Evolutionary conservation across 2,329 filamentous ascomycete genomes (phyloP), one percentile per base, ranked within the genome.

Genomic region (Corynespora cassiicola): DNA sequence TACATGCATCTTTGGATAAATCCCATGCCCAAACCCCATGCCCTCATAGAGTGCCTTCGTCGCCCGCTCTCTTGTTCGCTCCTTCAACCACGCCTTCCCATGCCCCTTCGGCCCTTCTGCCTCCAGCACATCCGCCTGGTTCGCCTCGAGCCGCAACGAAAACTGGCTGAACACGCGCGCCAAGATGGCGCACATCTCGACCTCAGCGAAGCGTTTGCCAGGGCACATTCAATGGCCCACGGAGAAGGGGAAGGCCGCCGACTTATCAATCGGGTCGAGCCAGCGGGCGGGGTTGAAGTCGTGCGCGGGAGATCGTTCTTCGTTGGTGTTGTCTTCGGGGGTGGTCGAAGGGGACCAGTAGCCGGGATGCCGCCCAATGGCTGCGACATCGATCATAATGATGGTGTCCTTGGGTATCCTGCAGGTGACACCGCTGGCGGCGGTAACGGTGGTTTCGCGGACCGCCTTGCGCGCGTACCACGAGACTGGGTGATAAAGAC

Each of bases 201-300:
- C 36, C 29, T 47, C 30, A 7, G 42, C 46, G 31, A 52, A 47
- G 12, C 25, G 27, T 27, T 34, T 47, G 5, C 49, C 49, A 1
- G 43, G 46, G 31, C 49, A 50, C 19, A 27, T 32, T 14, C 49
- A 26, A 7, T 11, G 14, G 5, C 46, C 42, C 4, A 24, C 9
- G 11, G 32, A 37, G 19, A 48, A 48, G 1, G 45, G 45, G 9
- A 18, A 45, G 26, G 20, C 35, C n/a, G 16, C 14, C 12, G 11
- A 10, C 16, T 36, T 15, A 4, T 30, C 30, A 8, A 3, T 24
- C 7, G 5, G 24, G 14, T 21, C 20, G 15, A 31, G 21, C 37
- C 37, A 50, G 11, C 46, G 34, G 4, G 12, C 8, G 11, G 43
- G 47, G 18, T 44, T 19, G 19, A 44, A 50, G 16, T 47, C 36